Evolutionary conservation across 225 moss, liverwort and hornwort species (phyloP).

Genomic region (Bryoerythrophyllum caledonicum): DNA sequence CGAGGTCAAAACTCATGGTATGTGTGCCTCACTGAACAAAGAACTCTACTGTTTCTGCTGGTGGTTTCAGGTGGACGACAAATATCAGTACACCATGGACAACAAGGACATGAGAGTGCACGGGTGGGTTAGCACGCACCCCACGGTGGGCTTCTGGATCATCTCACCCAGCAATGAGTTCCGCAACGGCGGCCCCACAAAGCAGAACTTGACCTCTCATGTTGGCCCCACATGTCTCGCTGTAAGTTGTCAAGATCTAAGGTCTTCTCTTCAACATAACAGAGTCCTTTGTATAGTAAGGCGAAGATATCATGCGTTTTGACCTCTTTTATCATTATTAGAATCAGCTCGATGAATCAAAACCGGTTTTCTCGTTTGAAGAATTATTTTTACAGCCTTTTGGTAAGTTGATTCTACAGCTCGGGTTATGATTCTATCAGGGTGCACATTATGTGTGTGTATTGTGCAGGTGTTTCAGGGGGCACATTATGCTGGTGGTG

Average conservation of each 20-base stretch:
- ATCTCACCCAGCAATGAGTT: slow-evolving; percentile 90
- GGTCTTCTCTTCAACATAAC: background rate
- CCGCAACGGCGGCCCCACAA: slow-evolving; percentile 92
- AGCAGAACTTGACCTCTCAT: slow-evolving; percentile 88
- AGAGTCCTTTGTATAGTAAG: too few relatives aligned
- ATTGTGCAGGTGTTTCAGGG: slow-evolving; percentile 80
- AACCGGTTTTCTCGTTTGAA: too few relatives aligned
- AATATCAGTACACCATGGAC: slow-evolving; percentile 77
- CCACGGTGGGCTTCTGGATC: slow-evolving; percentile 89
- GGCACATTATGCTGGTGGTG: slow-evolving; percentile 81
- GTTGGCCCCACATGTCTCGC: slow-evolving; percentile 87
- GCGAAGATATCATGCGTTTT: too few relatives aligned
- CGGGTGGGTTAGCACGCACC: slow-evolving; percentile 71
- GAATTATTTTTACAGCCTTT: too few relatives aligned
- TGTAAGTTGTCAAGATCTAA: slow-evolving; percentile 43
- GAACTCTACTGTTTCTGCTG: background rate
- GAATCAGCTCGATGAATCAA: too few relatives aligned
- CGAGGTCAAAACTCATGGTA: too few relatives aligned
- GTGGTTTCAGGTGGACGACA: slow-evolving; percentile 78
- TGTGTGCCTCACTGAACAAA: too few relatives aligned
- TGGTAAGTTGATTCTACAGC: background rate
- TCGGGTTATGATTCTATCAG: slow-evolving; percentile 19
- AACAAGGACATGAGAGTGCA: slow-evolving; percentile 84
- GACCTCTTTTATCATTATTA: too few relatives aligned
- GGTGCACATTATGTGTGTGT: slow-evolving; percentile 51